Percentiles rank a stretch among this genome's conserved stretches.
phyloP scores from a whole-genome alignment of 768 basidiomycete genomes.

The Collybiopsis confluens region DNA sequence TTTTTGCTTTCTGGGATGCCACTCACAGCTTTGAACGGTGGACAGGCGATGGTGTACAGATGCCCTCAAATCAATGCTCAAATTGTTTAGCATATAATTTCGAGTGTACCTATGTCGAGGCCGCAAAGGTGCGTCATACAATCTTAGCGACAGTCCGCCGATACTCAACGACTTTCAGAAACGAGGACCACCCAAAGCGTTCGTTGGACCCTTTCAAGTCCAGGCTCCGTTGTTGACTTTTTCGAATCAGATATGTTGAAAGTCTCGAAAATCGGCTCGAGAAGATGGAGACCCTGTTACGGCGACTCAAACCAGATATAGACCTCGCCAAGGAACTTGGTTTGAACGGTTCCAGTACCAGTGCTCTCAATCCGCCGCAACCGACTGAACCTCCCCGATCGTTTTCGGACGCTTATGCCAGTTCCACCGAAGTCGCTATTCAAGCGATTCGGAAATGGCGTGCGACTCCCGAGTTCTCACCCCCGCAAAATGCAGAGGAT shows the following conservation, averaged over 20 bases:
- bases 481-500: slow-evolving; percentile 24
- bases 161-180: slow-evolving; percentile 26
- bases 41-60: slow-evolving; percentile 67
- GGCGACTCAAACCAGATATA: slow-evolving; percentile 53
- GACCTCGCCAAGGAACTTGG: slow-evolving; percentile 58
- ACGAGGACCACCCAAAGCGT: slow-evolving; percentile 65
- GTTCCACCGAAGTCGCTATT: slow-evolving; percentile 17
- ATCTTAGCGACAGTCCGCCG: too few relatives aligned
- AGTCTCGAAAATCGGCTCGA: slow-evolving; percentile 54
- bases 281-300: slow-evolving; percentile 53
- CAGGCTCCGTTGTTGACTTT: neutral
- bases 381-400: neutral
- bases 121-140: slow-evolving; percentile 57
- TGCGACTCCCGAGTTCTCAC: neutral
- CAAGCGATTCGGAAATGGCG: slow-evolving; percentile 21
- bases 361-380: slow-evolving; percentile 10
- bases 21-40: too few relatives aligned
- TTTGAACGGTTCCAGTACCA: neutral
- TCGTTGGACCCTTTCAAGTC: slow-evolving; percentile 12
- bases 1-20: neutral
- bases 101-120: slow-evolving; percentile 67
- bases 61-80: slow-evolving; percentile 61
- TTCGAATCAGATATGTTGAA: slow-evolving; percentile 50
- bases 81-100: slow-evolving; percentile 62
- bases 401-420: neutral